Evolutionary conservation across 352 stramenopile genomes (phyloP), one percentile per base, ranked within the genome.

Genomic region (Globisporangium uncinulatum): DNA sequence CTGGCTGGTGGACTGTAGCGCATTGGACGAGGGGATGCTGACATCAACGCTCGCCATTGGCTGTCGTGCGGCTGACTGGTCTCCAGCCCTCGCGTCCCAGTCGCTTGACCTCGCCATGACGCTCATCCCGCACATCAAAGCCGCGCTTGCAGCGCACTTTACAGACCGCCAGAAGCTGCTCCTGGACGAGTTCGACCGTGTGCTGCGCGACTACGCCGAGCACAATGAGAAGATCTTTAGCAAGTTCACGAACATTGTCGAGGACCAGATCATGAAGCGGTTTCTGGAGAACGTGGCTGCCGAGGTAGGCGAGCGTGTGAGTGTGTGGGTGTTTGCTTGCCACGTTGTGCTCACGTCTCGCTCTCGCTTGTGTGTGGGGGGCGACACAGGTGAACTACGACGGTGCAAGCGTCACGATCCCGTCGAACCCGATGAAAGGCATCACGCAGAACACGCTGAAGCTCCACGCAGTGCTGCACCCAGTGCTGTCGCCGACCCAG

Each of bases 201-300:
- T 98, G 11, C 71, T 96, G 63, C 83, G 89, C 51, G 96, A 98
- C 67, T 98, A 98, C 61, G 79, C 80, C 6, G 96, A 98, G 54
- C 96, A 99, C 72, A 96, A 95, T 62, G 91, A 98, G 68, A 98
- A 98, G 62, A 98, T 99, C 63, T 89, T 98, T 51, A 96, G 83
- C 65, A 99, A 98, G 65, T 98, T 99, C 71, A 97, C 97, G 0
- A 96, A 80, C 53, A 98, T 99, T 53, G 97, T 99, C 54, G 94
- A 97, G 64, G 94, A 98, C 55, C 84, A 94, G 60, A 98, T 98
- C 66, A 95, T 99, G 69, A 97, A 98, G 61, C 79, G 95, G 5
- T 90, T 87, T 52, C 50, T 95, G 46, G 83, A 93, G 53, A 89
- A 90, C 36, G 70, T 93, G 45, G 71, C 82, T 31, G 73, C 73